These are phyloP conservation scores for Helotiales sp. DNA, from an alignment of 2,329 filamentous ascomycete species.

Conservation along the genomic window DNA sequence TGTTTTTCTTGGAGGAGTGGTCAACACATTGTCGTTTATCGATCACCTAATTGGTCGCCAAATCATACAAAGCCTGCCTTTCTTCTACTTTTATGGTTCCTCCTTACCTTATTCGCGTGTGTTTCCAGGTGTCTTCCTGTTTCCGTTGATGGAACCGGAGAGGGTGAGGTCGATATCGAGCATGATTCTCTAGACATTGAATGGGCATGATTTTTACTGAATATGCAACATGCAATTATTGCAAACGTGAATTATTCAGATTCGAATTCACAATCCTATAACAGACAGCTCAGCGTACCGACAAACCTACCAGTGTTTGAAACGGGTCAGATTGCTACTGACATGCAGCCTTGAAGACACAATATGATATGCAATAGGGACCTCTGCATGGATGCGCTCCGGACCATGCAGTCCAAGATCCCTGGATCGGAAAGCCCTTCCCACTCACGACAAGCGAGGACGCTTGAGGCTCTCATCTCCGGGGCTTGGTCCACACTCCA, in stretches of 20 bases:
- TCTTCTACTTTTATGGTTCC: conserved; percentile 24
- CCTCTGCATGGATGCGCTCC: no score
- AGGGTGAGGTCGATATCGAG: conserved; percentile 10
- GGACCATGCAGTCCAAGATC: no score
- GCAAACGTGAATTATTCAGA: no score
- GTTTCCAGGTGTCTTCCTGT: conserved; percentile 24
- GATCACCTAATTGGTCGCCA: conserved; percentile 32
- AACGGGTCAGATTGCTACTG: no score
- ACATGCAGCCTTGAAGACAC: no score
- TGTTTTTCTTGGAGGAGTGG: conserved; percentile 33
- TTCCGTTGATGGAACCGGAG: conserved; percentile 13
- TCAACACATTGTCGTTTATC: conserved; percentile 33
- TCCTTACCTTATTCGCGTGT: conserved; percentile 17
- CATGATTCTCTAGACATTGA: conserved; percentile 28
- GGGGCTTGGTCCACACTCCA: neutral
- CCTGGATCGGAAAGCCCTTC: neutral
- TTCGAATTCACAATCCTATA: no score
- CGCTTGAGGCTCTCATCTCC: conserved; percentile 2
- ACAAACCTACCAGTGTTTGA: no score
- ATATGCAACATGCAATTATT: neutral
- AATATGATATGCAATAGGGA: no score
- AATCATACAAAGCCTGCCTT: conserved; percentile 34
- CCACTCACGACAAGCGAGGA: no score
- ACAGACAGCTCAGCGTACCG: no score
- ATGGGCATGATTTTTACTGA: conserved; percentile 12